Conservation (phyloP, 78 protist genomes). For the Thecamonas trahens region DNA sequence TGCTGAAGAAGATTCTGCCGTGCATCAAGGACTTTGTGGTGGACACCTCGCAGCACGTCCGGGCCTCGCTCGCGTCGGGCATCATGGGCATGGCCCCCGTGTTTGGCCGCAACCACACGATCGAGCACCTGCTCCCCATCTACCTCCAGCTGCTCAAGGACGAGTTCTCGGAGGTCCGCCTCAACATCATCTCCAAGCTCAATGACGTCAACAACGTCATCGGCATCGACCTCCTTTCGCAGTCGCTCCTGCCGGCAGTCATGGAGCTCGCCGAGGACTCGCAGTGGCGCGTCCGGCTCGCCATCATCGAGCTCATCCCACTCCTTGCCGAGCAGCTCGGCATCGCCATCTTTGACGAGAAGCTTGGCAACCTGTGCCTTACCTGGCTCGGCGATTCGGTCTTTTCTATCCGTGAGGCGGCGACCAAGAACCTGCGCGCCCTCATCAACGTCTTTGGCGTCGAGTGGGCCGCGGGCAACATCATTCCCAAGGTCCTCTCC, state of each 20-base stretch:
- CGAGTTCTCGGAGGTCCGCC: conserved; percentile 84
- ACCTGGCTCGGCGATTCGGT: conserved; percentile 85
- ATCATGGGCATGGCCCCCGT: conserved; percentile 74
- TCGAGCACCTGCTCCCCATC: conserved; percentile 69
- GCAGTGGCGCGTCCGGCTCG: conserved; percentile 90
- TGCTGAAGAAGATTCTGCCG: conserved; percentile 47
- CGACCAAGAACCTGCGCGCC: conserved; percentile 45
- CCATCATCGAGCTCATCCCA: conserved; percentile 85
- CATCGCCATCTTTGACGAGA: conserved; percentile 72
- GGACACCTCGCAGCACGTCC: conserved; percentile 86
- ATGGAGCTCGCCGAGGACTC: conserved; percentile 87
- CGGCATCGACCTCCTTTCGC: conserved; percentile 78
- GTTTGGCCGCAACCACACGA: conserved; percentile 60
- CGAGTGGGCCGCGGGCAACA: conserved; percentile 72
- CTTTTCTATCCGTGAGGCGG: conserved; percentile 81
- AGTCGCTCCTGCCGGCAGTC: conserved; percentile 85
- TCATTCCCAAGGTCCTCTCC: conserved; percentile 67
- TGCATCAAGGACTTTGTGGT: conserved; percentile 51
- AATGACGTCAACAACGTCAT: conserved; percentile 56
- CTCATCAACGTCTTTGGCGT: conserved; percentile 74
- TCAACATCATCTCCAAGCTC: conserved; percentile 78
- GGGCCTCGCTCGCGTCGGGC: conserved; percentile 82
- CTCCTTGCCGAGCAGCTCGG: conserved; percentile 75
- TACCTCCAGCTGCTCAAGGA: conserved; percentile 78
- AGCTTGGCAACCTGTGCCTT: conserved; percentile 61